A percentile compares a stretch with the other conserved stretches of the same genome.
Evolutionary conservation across 106 monocot genomes (phyloP).

Genomic region (Gastrodia elata): DNA sequence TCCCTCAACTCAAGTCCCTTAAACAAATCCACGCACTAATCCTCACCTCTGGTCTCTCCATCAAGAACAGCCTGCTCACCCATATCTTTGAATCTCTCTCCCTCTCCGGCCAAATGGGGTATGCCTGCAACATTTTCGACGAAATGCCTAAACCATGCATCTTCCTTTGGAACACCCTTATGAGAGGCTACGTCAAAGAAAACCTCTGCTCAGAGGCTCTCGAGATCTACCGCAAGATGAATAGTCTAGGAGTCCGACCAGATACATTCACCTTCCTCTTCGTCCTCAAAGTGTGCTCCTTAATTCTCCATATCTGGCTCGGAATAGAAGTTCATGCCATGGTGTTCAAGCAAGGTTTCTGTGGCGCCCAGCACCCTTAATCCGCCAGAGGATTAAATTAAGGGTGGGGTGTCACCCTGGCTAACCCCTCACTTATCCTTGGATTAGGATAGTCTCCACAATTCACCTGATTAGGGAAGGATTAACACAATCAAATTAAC

Average conservation of each 20-base stretch:
- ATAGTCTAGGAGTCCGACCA: constrained; percentile 11
- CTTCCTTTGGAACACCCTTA: constrained; percentile 32
- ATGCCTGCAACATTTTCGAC: constrained; percentile 27
- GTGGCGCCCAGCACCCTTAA: no score
- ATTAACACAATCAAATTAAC: no score
- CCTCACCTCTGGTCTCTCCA: constrained; percentile 27
- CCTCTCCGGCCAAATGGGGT: neutral
- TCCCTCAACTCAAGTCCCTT: constrained; percentile 6
- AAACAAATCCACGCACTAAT: constrained; percentile 25
- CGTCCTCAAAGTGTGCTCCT: constrained; percentile 19
- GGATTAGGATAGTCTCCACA: no score
- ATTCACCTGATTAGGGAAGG: no score
- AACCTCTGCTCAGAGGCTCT: constrained; percentile 7
- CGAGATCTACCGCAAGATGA: constrained; percentile 14
- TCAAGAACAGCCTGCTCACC: constrained; percentile 30
- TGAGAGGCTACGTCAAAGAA: constrained; percentile 14
- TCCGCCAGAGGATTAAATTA: no score
- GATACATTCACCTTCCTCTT: constrained; percentile 32
- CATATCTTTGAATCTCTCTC: constrained; percentile 13
- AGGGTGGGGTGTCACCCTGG: no score
- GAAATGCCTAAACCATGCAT: constrained; percentile 20
- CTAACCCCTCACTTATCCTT: no score
- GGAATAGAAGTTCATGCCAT: constrained; percentile 16
- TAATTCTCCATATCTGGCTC: neutral
- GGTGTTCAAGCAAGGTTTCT: constrained; percentile 4